Base-by-base conservation (phyloP, 1,139 yeast genomes). In the Taphrina confusa region DNA sequence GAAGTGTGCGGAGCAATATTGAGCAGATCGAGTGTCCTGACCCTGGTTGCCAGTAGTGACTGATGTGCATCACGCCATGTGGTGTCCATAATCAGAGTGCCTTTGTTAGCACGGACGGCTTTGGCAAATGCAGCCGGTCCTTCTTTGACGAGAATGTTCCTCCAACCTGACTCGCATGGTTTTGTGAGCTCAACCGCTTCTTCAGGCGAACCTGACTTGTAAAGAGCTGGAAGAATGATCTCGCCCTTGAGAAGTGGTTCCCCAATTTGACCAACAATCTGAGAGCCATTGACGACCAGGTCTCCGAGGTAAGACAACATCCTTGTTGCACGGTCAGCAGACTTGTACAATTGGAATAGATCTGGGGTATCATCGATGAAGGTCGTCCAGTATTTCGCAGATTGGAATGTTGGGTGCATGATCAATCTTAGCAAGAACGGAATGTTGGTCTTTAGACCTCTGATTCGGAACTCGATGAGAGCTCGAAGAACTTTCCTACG, bases 1-100 rank as follows among this genome's bases (percentile, higher is more conserved):
- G 97, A 88, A 31, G 99, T 92, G 59, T 95, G 82, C 62, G 91
- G 92, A 23, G 98, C 98, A 76, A 94, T 88, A 66, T 90, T 87
- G 62, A 85, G 78, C 70, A 92, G 78, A 74, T 92, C 99, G 69
- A 87, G 81, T 28, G 98, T 94, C 76, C 99, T 85, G 39, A 92
- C 95, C 76, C 98, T 86, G 45, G 98, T 94, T 6, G 99, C 99
- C 69, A 92, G 80, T 68, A 92, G 77, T n/a, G 97, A 90, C 79
- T 92, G 99, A 76, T 94, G 98, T 39, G 98, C 98, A 75, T 92
- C 99, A 83, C 99, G 88, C 99, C 99, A 92, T 14, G 99, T 92
- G 60, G 99, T 92, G 74, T 92, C 99, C 87, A 94, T 94, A 68
- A 92, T 76, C 73, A 92, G 79, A 66, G 95, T 85, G 69, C 98